These are phyloP conservation scores for Ceratobasidium sp. DNA, from an alignment of 1,284 basidiomycete genomes.

Conservation along the genomic window DNA sequence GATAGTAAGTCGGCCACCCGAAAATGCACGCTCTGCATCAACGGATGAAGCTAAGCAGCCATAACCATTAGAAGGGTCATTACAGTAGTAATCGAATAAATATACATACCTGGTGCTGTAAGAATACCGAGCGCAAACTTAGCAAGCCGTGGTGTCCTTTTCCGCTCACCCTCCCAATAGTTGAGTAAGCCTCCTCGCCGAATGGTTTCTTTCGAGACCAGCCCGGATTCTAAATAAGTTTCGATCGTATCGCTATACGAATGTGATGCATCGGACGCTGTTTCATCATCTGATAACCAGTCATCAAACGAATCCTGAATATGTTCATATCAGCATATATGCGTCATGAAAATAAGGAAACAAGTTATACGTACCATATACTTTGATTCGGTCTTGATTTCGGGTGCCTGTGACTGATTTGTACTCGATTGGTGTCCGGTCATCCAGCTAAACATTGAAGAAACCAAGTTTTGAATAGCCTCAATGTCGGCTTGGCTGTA, in stretches of 20 bases:
- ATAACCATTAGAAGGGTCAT: neutral
- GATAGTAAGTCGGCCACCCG: constrained; percentile 18
- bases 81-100: neutral
- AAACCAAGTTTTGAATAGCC: neutral
- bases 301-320: neutral
- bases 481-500: neutral
- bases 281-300: no score
- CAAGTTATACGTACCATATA: no score
- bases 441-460: constrained; percentile 14
- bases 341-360: no score
- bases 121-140: constrained; percentile 18
- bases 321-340: no score
- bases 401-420: neutral
- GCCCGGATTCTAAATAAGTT: no score
- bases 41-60: neutral
- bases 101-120: constrained; percentile 15
- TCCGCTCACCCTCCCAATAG: constrained; percentile 1
- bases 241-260: no score
- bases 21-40: constrained; percentile 32
- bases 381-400: neutral
- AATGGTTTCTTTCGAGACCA: constrained; percentile 6
- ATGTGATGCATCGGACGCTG: no score
- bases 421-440: neutral
- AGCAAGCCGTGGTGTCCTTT: neutral
- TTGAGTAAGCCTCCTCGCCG: neutral